Base-by-base conservation (phyloP, 805 yeast species). In the Metschnikowia orientalis region DNA sequence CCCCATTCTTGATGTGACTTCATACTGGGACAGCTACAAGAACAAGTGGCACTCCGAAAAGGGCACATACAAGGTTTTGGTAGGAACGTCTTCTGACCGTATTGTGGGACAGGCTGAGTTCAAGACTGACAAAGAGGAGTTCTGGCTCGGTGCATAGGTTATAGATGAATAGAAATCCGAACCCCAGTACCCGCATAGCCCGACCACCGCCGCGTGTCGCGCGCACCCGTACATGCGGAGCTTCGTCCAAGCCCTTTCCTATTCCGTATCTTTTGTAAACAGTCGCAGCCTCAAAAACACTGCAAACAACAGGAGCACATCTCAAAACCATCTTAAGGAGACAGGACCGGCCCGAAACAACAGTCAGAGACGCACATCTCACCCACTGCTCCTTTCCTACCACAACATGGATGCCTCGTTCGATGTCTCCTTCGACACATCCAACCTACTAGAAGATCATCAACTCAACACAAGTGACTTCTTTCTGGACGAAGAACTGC, bases 21-120 rank as follows among this genome's bases (percentile, higher is more conserved):
- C 61, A 1, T 58, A 45, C 45, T 58, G 45, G 40, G 60, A 58
- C 39, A 53, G 48, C 28, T 55, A 57, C 42, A 41, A 40, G 33
- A 32, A 47, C 35, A 40, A 54, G 35, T 57, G 61, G 61, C 32
- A 41, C 15, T 35, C 48, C 14, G 54, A 55, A 40, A 40, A 46
- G 26, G 57, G 52, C 29, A 37, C 37, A 7, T 57, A 57, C 42
- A 45, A 45, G 34, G 50, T 57, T 3, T 42, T 35, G 32, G 48
- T 55, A 9, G 62, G 60, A 14, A 42, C 47, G 5, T 26, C 40
- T 12, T 40, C 45, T 4, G 43, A 37, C 35, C 15, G 17, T 23
- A 35, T 44, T 8, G 28, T 21, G 12, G 34, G 35, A 13, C n/a
- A 17, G n/a, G 47, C 28, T n/a, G 37, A 27, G 12, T 44, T 44